Evolutionary conservation across 2,329 filamentous ascomycete species (phyloP).

Genomic region (Penicillium sp.): DNA sequence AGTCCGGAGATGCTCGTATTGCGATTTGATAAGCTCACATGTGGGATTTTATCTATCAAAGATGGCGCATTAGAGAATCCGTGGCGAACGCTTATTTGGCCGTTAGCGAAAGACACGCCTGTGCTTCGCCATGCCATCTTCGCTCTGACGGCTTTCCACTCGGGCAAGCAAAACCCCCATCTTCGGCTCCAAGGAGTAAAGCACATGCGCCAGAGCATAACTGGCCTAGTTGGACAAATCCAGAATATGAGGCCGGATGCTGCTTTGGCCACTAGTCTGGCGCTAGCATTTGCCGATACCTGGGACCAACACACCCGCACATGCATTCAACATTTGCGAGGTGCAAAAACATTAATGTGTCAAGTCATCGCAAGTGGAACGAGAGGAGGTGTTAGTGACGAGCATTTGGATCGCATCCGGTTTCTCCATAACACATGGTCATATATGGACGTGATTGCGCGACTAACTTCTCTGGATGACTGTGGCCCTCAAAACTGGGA

Average conservation of each 20-base stretch:
- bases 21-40: conserved; percentile 64
- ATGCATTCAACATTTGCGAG: conserved; percentile 66
- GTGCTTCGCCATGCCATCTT: conserved; percentile 67
- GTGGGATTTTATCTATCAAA: conserved; percentile 68
- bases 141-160: conserved; percentile 68
- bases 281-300: conserved; percentile 66
- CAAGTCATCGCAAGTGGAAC: conserved; percentile 52
- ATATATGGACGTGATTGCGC: conserved; percentile 70
- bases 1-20: conserved; percentile 62
- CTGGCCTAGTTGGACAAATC: conserved; percentile 58
- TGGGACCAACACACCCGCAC: conserved; percentile 69
- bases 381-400: conserved; percentile 38
- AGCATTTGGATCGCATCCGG: conserved; percentile 55
- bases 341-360: conserved; percentile 62
- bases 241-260: conserved; percentile 62
- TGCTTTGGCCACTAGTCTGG: conserved; percentile 67
- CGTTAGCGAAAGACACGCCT: conserved; percentile 61
- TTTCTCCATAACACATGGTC: conserved; percentile 71
- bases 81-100: conserved; percentile 70
- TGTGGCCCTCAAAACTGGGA: conserved; percentile 52
- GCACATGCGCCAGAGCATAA: conserved; percentile 65
- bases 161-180: conserved; percentile 55
- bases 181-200: conserved; percentile 63
- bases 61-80: conserved; percentile 68
- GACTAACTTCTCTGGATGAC: conserved; percentile 61